Base-by-base conservation (phyloP, 768 basidiomycete genomes). In the Arthromyces matolae region DNA sequence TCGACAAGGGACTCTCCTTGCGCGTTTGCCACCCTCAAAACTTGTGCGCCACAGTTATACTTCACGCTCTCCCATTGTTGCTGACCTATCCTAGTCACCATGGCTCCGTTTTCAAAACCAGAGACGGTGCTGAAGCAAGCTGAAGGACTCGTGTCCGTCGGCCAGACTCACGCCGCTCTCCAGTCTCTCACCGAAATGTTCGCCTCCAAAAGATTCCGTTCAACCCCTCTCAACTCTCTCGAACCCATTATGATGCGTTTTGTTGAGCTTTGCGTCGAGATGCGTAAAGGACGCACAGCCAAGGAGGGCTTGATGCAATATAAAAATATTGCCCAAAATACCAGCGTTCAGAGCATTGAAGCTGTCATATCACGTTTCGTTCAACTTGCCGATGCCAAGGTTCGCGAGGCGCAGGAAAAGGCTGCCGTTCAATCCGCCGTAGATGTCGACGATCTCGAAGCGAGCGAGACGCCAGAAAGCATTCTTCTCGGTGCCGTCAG, bases 221-320 rank as follows among this genome's bases (percentile, higher is more conserved):
- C 88, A 32, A 97, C 94, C 0, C 89, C 94, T 0, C 71, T 97
- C 20, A 72, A 82, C 2, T 83, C 89, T 3, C 81, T 98, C 39
- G 95, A 98, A 65, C 96, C 96, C 43, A 96, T 98, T 67, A 87
- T 97, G 78, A 71, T 92, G 56, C 87, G 92, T 49, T 97, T 95
- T 71, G 83, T 98, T 71, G 90, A 94, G 62, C 87, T 99, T 39
- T 98, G 93, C 64, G 93, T 97, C 51, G 86, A 92, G 52, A 85
- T 96, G 79, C 82, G 92, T 56, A 93, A 94, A 67, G 93, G 93
- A 1, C 79, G 92, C 22, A 86, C 89, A 22, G 94, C 93, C 19
- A 93, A 95, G 67, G 93, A 94, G 62, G 94, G 92, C 19, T 81
- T 98, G 39, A 91, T 95, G 84, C 87, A 92, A 63, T 96, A 91